Evolutionary conservation across 345 rosid genomes (phyloP).

Genomic region (Combretum micranthum): DNA sequence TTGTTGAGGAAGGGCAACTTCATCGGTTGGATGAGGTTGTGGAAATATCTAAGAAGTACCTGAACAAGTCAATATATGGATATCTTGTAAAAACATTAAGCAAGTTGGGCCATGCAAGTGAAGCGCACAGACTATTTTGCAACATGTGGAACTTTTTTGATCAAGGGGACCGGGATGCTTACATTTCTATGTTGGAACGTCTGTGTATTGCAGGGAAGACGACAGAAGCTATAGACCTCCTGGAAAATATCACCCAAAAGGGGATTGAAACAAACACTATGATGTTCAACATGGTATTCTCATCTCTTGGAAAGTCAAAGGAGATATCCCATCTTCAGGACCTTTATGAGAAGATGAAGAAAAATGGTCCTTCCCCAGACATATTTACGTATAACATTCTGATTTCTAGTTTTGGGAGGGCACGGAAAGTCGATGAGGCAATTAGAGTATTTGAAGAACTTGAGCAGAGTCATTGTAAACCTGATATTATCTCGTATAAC

Average conservation of each 20-base stretch:
- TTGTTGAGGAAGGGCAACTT: conserved; percentile 63
- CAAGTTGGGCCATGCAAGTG: conserved; percentile 71
- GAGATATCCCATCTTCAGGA: conserved; percentile 58
- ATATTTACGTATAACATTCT: conserved; percentile 77
- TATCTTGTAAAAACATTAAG: conserved; percentile 63
- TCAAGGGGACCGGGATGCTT: conserved; percentile 67
- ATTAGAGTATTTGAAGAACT: conserved; percentile 78
- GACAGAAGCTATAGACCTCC: conserved; percentile 67
- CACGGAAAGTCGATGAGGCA: conserved; percentile 61
- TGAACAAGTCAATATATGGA: conserved; percentile 69
- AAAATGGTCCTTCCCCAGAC: conserved; percentile 63
- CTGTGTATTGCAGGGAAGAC: conserved; percentile 69
- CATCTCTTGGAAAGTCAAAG: conserved; percentile 69
- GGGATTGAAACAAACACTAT: conserved; percentile 53
- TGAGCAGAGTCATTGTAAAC: conserved; percentile 54
- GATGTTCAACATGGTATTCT: conserved; percentile 71
- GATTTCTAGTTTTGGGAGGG: conserved; percentile 73
- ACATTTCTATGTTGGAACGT: conserved; percentile 64
- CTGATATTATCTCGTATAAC: conserved; percentile 79
- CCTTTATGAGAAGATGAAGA: conserved; percentile 75
- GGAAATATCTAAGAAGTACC: conserved; percentile 60
- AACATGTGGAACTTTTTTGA: conserved; percentile 87
- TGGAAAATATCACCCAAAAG: conserved; percentile 61
- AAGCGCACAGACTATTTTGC: conserved; percentile 81
- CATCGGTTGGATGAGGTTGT: conserved; percentile 50